Evolutionary conservation across 768 basidiomycete genomes (phyloP), one percentile per base, ranked within the genome.

Genomic region (Leccinum incarnatum): DNA sequence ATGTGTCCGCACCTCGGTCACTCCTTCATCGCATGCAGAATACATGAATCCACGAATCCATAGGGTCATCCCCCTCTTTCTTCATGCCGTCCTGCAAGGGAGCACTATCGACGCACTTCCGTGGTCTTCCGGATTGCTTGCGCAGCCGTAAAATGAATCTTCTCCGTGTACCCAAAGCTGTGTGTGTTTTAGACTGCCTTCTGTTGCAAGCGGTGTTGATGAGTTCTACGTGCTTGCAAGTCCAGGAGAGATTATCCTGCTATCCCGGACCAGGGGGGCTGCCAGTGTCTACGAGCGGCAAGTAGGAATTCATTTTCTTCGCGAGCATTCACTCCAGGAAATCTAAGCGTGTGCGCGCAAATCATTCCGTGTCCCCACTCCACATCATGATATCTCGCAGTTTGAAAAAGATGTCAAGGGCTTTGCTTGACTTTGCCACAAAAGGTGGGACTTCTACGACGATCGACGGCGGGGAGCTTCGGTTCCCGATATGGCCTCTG

Each of bases 81-180:
- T 56, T 62, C 34, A 36, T 62, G 49, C 42, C 6, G 17, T 14
- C 57, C 51, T 53, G 55, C 55, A 40, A 48, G 21, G 37, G 54
- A 37, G 32, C 50, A 54, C 42, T 36, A 53, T 55, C 54, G 27
- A 48, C 23, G 29, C 34, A 46, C 58, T 58, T 56, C 55, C 47
- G 49, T 60, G 45, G 49, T 56, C 25, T 59, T 47, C 57, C 46
- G 23, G 62, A 58, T 54, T 52, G 53, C 30, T 56, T 61, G 65
- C 71, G 62, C 67, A 69, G 69, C 60, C 48, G 6, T 53, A 32
- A 65, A 57, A 68, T 71, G 69, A 59, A 67, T 60, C 67, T 69
- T 62, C 62, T 57, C 49, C 56, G 23, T 53, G 48, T 58, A 56
- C 32, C 1, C 46, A 61, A 58, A 57, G 34, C 60, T 56, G 62